Evolutionary conservation across 352 stramenopile species (phyloP), one percentile per base, ranked within the genome.

Genomic region (Globisporangium solare): DNA sequence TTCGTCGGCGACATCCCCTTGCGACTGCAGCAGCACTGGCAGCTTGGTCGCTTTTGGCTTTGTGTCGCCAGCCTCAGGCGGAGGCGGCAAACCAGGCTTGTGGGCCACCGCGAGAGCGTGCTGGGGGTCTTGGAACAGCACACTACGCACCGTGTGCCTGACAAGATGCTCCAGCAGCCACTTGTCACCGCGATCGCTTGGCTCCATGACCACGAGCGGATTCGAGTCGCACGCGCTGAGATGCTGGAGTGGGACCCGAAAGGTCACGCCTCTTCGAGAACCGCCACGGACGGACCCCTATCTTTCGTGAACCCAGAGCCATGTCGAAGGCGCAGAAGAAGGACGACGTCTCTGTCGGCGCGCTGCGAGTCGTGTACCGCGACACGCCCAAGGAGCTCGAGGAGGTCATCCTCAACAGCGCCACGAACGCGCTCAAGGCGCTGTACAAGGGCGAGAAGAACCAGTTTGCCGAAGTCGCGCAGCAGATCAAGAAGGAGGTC

Each of bases 401-500:
- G 51, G 82, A 91, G 46, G 61, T 86, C 31, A 83, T 91, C 42
- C 67, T 92, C 32, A 56, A 56, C 2, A 90, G 78, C 60, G 81
- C 79, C 50, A 90, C 81, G 17, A 92, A 92, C 52, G 83, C 85
- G 8, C 73, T 95, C 39, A 86, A 88, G 60, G 73, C 79, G 4
- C 66, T 92, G 17, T 92, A 89, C 77, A 93, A 94, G 46, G 82
- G 82, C 57, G 82, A 95, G 48, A 90, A 92, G 63, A 88, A 64
- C 47, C 81, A 92, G 51, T 92, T 92, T 63, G 88, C 80, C 3
- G 79, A 94, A 24, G 73, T 92, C 21, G 84, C 80, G 8, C 71
- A 92, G 64, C 74, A 88, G 57, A 78, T 94, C 59, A 94, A 90
- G 47, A 83, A 81, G 39, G 81, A 89, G 8, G 60, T 94, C 37